Conservation (phyloP, 2,329 filamentous ascomycete genomes). For the Paecilomyces sp. region DNA sequence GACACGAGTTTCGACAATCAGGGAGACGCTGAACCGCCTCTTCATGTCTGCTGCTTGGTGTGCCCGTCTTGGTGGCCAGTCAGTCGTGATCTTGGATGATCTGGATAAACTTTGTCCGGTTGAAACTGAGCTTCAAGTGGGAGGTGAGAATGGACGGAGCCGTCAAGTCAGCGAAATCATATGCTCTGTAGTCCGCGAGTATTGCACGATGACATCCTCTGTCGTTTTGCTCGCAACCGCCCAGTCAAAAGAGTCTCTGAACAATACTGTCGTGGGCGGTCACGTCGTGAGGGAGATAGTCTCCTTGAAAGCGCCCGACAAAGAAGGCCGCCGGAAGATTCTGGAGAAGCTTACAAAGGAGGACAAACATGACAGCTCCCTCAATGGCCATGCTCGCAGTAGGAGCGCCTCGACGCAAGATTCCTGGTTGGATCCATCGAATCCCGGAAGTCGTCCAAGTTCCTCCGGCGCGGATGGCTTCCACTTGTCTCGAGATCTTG, state of each 20-base stretch:
- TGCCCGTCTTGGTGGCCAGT: constrained; percentile 72
- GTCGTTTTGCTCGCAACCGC: constrained; percentile 87
- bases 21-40: constrained; percentile 73
- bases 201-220: constrained; percentile 69
- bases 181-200: constrained; percentile 73
- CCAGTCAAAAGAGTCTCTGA: constrained; percentile 85
- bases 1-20: constrained; percentile 80
- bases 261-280: constrained; percentile 82
- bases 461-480: constrained; percentile 55
- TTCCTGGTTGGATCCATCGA: constrained; percentile 71
- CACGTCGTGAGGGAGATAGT: constrained; percentile 91
- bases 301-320: constrained; percentile 81
- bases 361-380: constrained; percentile 31
- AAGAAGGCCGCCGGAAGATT: constrained; percentile 76
- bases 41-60: constrained; percentile 92
- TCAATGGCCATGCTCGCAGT: constrained; percentile 31
- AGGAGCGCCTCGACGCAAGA: constrained; percentile 42
- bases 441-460: constrained; percentile 45
- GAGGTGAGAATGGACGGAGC: constrained; percentile 87
- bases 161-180: constrained; percentile 87
- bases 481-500: constrained; percentile 66
- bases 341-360: constrained; percentile 67
- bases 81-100: constrained; percentile 85
- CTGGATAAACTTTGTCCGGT: constrained; percentile 86
- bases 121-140: constrained; percentile 90